Conservation (phyloP, 345 rosid species). For the Linum usitatissimum region DNA sequence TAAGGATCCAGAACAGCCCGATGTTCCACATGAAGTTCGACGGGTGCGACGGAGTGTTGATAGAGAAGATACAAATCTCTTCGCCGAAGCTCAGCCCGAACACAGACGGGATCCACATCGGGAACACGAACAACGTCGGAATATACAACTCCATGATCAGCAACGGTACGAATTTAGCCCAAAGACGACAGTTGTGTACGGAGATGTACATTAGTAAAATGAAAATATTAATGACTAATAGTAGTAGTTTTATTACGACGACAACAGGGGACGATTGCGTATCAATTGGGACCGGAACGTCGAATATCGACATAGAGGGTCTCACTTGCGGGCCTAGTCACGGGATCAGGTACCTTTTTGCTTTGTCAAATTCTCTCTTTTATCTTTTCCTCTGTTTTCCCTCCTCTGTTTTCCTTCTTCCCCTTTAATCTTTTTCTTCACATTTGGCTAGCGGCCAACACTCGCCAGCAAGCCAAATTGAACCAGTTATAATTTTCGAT, state of each 20-base stretch:
- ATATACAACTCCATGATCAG: slow-evolving; percentile 66
- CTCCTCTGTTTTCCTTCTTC: not conserved
- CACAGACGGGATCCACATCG: slow-evolving; percentile 87
- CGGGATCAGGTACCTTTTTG: slow-evolving; percentile 21
- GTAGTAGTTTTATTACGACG: no score
- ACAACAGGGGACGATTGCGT: slow-evolving; percentile 26
- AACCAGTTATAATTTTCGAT: no score
- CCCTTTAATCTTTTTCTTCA: not conserved
- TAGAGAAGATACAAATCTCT: slow-evolving; percentile 48
- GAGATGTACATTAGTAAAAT: no score
- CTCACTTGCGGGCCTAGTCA: slow-evolving; percentile 31
- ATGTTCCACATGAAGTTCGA: slow-evolving; percentile 92
- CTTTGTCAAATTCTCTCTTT: not conserved
- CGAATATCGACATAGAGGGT: slow-evolving; percentile 20
- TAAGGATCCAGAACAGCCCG: slow-evolving; percentile 85
- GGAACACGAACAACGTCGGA: slow-evolving; percentile 59
- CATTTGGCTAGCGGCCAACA: not conserved
- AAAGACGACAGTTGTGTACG: no score
- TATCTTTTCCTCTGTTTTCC: not conserved
- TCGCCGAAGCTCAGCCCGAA: slow-evolving; percentile 95
- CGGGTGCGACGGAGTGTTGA: slow-evolving; percentile 76
- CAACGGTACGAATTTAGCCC: slow-evolving; percentile 42
- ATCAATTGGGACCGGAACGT: slow-evolving; percentile 24
- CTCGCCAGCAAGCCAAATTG: no score
- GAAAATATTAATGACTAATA: no score